Conservation (phyloP, 495 filamentous ascomycete genomes). For the Echria macrotheca region DNA sequence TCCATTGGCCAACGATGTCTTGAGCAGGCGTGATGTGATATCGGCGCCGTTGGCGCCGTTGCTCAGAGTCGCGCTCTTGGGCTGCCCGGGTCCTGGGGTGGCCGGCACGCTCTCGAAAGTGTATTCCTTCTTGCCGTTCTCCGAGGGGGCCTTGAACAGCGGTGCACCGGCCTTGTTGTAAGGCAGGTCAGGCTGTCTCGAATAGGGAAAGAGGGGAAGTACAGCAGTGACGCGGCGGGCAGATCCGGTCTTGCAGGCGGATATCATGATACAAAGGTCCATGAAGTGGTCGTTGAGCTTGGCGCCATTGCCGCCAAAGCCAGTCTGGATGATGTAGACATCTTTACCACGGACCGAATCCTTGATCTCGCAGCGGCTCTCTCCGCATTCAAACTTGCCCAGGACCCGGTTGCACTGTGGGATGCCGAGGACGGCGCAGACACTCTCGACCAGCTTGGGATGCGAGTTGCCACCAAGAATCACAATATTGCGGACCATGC, state of each 20-base stretch:
- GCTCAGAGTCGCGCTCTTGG: constrained; percentile 54
- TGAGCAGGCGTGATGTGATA: constrained; percentile 63
- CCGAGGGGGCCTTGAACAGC: constrained; percentile 59
- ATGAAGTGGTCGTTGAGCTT: constrained; percentile 94
- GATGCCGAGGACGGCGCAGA: constrained; percentile 83
- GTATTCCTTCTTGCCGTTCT: constrained; percentile 58
- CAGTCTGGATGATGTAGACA: constrained; percentile 94
- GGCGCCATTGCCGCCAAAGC: constrained; percentile 50
- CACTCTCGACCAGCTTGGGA: constrained; percentile 74
- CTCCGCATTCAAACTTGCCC: constrained; percentile 87
- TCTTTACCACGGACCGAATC: constrained; percentile 96
- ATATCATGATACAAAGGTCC: constrained; percentile 94
- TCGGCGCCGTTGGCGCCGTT: constrained; percentile 52
- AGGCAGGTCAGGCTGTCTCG: constrained; percentile 87
- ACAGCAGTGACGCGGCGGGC: constrained; percentile 89
- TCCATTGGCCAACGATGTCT: constrained; percentile 20
- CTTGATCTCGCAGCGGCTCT: constrained; percentile 89
- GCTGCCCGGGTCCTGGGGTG: constrained; percentile 68
- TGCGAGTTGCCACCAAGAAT: constrained; percentile 92
- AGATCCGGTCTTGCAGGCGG: constrained; percentile 93
- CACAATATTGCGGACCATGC: constrained; percentile 90
- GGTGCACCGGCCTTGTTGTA: constrained; percentile 94
- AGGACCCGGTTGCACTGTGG: constrained; percentile 76
- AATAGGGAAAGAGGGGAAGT: constrained; percentile 93
- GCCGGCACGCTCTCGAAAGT: constrained; percentile 90